These are phyloP conservation scores for Malus fusca DNA, from an alignment of 306 rosid species.

Conservation along the genomic window DNA sequence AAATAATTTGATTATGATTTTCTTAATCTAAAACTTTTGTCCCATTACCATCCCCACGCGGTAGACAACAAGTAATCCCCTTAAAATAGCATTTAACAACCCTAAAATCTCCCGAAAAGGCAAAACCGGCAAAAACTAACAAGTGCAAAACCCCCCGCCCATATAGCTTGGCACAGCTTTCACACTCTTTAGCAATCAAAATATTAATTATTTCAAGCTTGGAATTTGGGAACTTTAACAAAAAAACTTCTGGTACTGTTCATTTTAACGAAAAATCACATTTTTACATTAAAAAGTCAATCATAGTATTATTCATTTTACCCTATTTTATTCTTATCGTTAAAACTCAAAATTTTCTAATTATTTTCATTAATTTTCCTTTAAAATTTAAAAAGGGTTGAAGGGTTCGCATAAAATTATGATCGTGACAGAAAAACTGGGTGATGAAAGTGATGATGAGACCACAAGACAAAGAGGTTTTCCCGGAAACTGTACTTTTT, in stretches of 20 bases:
- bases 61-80: background rate
- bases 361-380: too few species aligned
- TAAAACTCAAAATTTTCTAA: too few species aligned
- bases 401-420: constrained; percentile 26
- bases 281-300: too few species aligned
- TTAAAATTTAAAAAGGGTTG: constrained; percentile 13
- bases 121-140: background rate
- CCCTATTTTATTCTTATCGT: too few species aligned
- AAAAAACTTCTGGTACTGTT: too few species aligned
- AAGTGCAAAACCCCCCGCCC: background rate
- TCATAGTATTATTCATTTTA: too few species aligned
- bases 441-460: constrained; percentile 45
- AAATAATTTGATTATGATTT: background rate
- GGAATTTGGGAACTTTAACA: background rate
- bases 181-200: background rate
- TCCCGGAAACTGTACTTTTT: constrained; percentile 68
- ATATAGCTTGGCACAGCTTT: background rate
- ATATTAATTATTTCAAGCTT: background rate
- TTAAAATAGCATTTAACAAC: background rate
- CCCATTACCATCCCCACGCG: background rate
- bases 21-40: background rate
- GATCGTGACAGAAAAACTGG: constrained; percentile 27
- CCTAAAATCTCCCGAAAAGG: background rate
- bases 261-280: too few species aligned
- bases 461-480: constrained; percentile 40